Percentiles rank a stretch among this genome's conserved stretches.
These are phyloP conservation scores for Spirogloea muscicola DNA, from an alignment of 139 green algal species.

Conservation along the genomic window DNA sequence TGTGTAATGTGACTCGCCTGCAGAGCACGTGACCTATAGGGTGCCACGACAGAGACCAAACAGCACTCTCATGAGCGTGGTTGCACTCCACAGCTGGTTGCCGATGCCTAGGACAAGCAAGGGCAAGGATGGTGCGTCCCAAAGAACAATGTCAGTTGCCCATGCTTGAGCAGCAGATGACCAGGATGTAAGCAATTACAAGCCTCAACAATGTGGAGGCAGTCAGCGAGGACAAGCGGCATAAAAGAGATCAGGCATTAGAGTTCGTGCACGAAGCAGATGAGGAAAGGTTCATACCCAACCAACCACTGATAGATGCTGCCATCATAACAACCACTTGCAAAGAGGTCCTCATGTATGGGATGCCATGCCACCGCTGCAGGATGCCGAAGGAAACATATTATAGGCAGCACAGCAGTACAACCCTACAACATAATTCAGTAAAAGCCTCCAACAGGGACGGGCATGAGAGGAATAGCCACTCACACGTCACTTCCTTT, in stretches of 20 bases:
- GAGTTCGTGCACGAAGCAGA: too few relatives aligned
- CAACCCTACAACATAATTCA: too few relatives aligned
- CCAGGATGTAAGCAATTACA: neutral
- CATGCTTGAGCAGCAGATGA: neutral
- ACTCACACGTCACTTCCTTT: conserved; percentile 64
- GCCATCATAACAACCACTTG: conserved; percentile 65
- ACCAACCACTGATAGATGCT: conserved; percentile 74
- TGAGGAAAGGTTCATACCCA: too few relatives aligned
- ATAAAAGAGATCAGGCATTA: too few relatives aligned
- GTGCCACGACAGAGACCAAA: conserved; percentile 78
- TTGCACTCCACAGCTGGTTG: neutral
- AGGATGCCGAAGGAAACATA: conserved; percentile 5
- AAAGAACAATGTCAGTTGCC: neutral
- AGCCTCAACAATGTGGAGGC: too few relatives aligned
- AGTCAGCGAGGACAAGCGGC: too few relatives aligned
- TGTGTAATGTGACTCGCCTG: conserved; percentile 26
- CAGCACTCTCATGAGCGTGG: conserved; percentile 63
- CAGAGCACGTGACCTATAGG: conserved; percentile 78
- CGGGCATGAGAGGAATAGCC: neutral
- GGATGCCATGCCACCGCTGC: conserved; percentile 76
- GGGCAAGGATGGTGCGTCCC: neutral
- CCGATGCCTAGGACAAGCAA: neutral
- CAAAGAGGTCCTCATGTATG: conserved; percentile 78
- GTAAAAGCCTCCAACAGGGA: neutral
- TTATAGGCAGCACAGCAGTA: conserved; percentile 10